Evolutionary conservation across 257 asterid genomes (phyloP).

Genomic region (Oldenlandia corymbosa): DNA sequence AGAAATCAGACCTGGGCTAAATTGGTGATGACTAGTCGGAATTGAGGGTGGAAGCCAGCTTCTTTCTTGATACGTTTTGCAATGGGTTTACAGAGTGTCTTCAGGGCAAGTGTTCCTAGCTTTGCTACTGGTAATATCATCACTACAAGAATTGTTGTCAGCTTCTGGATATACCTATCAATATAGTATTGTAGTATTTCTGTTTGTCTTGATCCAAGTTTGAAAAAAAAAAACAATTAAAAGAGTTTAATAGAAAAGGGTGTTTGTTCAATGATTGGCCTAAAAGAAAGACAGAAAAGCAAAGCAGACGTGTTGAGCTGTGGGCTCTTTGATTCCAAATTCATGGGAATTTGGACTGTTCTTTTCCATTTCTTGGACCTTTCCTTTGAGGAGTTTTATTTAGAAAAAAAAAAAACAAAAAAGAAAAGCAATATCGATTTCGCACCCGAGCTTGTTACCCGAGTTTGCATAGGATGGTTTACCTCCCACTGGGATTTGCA

Average conservation of each 20-base stretch:
- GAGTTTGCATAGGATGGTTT: too few species aligned
- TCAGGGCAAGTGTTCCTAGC: constrained; percentile 77
- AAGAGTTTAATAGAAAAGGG: too few species aligned
- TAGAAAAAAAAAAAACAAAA: too few species aligned
- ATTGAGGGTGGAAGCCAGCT: constrained; percentile 64
- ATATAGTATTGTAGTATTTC: background rate
- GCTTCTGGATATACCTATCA: background rate
- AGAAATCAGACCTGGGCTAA: constrained; percentile 59
- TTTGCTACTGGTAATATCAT: constrained; percentile 74
- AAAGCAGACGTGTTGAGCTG: too few species aligned
- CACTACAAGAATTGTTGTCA: constrained; percentile 10
- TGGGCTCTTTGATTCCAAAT: too few species aligned
- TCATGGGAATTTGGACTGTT: too few species aligned
- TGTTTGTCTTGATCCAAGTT: background rate
- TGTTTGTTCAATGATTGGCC: background rate
- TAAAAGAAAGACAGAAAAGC: background rate
- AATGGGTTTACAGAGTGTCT: constrained; percentile 70
- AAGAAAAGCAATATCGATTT: too few species aligned
- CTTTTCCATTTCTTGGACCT: too few species aligned
- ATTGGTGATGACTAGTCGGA: constrained; percentile 60
- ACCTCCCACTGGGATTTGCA: too few species aligned
- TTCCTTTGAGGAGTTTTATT: too few species aligned
- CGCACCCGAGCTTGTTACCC: too few species aligned
- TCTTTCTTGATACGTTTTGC: constrained; percentile 73
- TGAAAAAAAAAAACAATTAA: too few species aligned